A percentile compares a stretch with the other conserved stretches of the same genome.
These are phyloP conservation scores for Leishmania amazonensis DNA, from an alignment of 208 protist species.

Conservation along the genomic window DNA sequence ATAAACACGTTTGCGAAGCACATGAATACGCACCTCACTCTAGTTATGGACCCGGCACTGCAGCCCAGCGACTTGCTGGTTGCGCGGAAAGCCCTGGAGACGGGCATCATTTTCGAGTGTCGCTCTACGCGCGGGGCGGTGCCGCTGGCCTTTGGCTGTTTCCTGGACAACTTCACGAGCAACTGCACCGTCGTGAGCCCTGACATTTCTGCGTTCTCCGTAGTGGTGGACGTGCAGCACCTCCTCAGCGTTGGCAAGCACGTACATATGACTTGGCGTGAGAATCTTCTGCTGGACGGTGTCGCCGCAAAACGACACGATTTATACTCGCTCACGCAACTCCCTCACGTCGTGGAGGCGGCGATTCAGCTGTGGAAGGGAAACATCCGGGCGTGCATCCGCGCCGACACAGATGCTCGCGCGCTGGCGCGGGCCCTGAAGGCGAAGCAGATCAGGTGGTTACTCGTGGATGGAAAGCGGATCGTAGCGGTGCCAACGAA, in stretches of 20 bases:
- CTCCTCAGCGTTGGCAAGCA: slow-evolving; percentile 40
- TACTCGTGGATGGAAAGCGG: slow-evolving; percentile 53
- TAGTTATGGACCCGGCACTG: slow-evolving; percentile 58
- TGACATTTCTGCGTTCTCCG: slow-evolving; percentile 50
- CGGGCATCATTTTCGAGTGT: slow-evolving; percentile 51
- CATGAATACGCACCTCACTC: slow-evolving; percentile 39
- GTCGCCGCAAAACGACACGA: slow-evolving; percentile 59
- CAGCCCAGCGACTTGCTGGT: slow-evolving; percentile 40
- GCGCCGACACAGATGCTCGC: slow-evolving; percentile 44
- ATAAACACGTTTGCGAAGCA: slow-evolving; percentile 54
- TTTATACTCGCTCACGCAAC: slow-evolving; percentile 45
- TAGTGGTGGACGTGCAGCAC: slow-evolving; percentile 61
- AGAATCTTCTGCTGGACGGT: slow-evolving; percentile 53
- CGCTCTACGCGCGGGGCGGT: slow-evolving; percentile 22
- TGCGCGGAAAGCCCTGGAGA: slow-evolving; percentile 31
- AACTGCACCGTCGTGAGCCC: slow-evolving; percentile 39
- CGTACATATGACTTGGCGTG: slow-evolving; percentile 42
- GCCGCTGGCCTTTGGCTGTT: slow-evolving; percentile 71
- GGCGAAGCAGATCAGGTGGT: slow-evolving; percentile 41
- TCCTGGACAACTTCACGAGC: slow-evolving; percentile 62
- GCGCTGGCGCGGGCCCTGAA: slow-evolving; percentile 46
- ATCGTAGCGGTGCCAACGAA: slow-evolving; percentile 36
- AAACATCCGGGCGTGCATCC: slow-evolving; percentile 66
- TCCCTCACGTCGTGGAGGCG: slow-evolving; percentile 41
- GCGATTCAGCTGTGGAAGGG: slow-evolving; percentile 67